Percentiles rank a stretch among this genome's conserved stretches.
These are phyloP conservation scores for Zalaria sp. DNA, from an alignment of 2,329 filamentous ascomycete species.

Conservation along the genomic window DNA sequence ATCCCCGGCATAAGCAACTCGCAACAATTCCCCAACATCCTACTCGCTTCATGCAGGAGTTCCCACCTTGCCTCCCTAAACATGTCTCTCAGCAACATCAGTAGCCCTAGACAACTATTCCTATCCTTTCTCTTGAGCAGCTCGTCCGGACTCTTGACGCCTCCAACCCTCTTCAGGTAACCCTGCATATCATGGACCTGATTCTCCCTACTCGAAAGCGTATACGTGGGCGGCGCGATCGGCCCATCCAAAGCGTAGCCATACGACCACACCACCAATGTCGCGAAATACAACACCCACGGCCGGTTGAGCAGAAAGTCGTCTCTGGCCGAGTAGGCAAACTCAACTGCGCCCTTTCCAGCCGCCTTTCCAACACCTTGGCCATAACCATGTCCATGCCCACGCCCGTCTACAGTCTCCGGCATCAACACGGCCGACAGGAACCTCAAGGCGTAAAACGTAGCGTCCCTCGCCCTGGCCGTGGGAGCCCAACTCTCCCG, in stretches of 20 bases:
- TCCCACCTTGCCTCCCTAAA: conserved; percentile 84
- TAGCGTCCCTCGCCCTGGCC: conserved; percentile 76
- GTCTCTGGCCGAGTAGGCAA: conserved; percentile 64
- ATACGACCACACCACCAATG: conserved; percentile 88
- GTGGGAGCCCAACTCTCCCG: conserved; percentile 80
- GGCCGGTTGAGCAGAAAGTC: conserved; percentile 83
- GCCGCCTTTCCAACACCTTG: too few species aligned
- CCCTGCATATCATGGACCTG: conserved; percentile 64
- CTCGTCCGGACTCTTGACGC: conserved; percentile 61
- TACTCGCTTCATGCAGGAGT: conserved; percentile 73
- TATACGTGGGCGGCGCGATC: conserved; percentile 32
- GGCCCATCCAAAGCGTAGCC: conserved; percentile 82
- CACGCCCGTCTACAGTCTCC: conserved; percentile 25
- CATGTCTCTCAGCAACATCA: conserved; percentile 68
- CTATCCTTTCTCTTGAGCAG: conserved; percentile 59
- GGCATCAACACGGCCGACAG: conserved; percentile 69
- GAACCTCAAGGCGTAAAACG: conserved; percentile 84
- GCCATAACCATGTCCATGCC: conserved; percentile 13
- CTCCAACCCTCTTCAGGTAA: conserved; percentile 61
- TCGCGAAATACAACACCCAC: conserved; percentile 91
- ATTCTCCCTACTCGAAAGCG: conserved; percentile 46
- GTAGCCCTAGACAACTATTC: conserved; percentile 68
- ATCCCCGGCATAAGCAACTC: conserved; percentile 33
- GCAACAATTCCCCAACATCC: conserved; percentile 69
- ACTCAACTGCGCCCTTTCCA: conserved; percentile 8